phyloP scores from a whole-genome alignment of 441 rosid genomes.

The Pelargonium citronellum region DNA sequence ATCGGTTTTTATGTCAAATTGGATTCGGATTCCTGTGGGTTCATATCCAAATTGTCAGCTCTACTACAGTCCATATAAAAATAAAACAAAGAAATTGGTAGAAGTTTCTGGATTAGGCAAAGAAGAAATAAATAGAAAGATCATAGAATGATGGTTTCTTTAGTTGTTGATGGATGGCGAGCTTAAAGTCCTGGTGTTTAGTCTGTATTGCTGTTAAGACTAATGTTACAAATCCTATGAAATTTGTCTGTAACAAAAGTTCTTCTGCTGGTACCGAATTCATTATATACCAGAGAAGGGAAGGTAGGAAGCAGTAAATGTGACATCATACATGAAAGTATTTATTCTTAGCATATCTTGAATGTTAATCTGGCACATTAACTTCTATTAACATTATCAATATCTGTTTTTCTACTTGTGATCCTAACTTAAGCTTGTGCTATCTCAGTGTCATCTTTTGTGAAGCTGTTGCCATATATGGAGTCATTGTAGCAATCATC shows the following conservation, averaged over 20 bases:
- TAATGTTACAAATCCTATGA: not conserved
- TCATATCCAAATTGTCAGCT: no score
- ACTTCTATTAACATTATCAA: constrained; percentile 5
- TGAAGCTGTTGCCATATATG: constrained; percentile 97
- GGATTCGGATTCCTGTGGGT: no score
- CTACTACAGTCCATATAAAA: no score
- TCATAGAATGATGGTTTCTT: no score
- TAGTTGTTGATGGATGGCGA: no score
- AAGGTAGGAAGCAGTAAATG: no score
- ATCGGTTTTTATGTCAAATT: no score
- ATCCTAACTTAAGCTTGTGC: constrained; percentile 18
- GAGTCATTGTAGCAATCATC: constrained; percentile 92
- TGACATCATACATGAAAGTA: not conserved
- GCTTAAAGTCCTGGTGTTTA: no score
- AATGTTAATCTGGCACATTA: constrained; percentile 4
- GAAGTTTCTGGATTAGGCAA: no score
- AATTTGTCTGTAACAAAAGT: not conserved
- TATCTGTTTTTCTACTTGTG: constrained; percentile 10
- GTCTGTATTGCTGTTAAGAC: no score
- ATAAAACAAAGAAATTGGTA: no score
- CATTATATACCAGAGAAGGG: not conserved
- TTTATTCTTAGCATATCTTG: not conserved
- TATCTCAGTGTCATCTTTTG: constrained; percentile 85
- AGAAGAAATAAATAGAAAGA: no score
- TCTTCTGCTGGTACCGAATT: not conserved